Evolutionary conservation across 2,329 filamentous ascomycete genomes (phyloP).

Genomic region (Penicillium psychrosexuale): DNA sequence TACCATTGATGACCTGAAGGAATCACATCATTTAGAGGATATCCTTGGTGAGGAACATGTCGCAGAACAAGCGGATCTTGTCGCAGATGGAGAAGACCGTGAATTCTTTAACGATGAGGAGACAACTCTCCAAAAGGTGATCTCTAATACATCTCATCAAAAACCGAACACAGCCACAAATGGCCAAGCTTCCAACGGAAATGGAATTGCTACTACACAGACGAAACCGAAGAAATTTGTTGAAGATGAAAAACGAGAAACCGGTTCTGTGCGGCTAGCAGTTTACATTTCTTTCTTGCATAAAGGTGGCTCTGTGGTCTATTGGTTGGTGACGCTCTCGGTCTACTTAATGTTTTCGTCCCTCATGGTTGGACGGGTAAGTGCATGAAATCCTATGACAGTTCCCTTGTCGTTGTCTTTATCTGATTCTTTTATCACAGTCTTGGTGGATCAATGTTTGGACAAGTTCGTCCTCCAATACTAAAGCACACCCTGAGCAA

Average conservation of each 20-base stretch:
- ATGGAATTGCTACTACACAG: slow-evolving; percentile 19
- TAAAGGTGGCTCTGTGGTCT: slow-evolving; percentile 61
- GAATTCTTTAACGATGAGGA: slow-evolving; percentile 15
- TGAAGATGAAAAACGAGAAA: slow-evolving; percentile 70
- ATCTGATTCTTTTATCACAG: slow-evolving; percentile 9
- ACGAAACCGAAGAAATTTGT: slow-evolving; percentile 64
- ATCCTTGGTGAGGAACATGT: slow-evolving; percentile 41
- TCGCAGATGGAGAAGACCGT: slow-evolving; percentile 6
- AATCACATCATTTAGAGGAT: slow-evolving; percentile 41
- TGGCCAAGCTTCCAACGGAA: slow-evolving; percentile 10
- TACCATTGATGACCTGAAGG: slow-evolving; percentile 57
- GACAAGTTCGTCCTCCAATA: slow-evolving; percentile 36
- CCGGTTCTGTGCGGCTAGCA: slow-evolving; percentile 63
- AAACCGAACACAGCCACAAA: slow-evolving; percentile 7
- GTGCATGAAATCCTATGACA: slow-evolving; percentile 15
- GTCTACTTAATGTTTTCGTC: slow-evolving; percentile 56
- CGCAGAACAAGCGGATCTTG: slow-evolving; percentile 42
- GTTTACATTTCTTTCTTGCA: slow-evolving; percentile 68
- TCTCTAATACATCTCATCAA: slow-evolving; percentile 19
- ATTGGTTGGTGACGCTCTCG: slow-evolving; percentile 56
- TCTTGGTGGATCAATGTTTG: slow-evolving; percentile 51
- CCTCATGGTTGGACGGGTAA: slow-evolving; percentile 52
- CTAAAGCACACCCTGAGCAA: slow-evolving; percentile 15
- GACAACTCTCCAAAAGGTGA: slow-evolving; percentile 21
- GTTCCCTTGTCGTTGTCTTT: not conserved